These are phyloP conservation scores for Suhomyces prunicola DNA, from an alignment of 805 yeast genomes.

Conservation along the genomic window DNA sequence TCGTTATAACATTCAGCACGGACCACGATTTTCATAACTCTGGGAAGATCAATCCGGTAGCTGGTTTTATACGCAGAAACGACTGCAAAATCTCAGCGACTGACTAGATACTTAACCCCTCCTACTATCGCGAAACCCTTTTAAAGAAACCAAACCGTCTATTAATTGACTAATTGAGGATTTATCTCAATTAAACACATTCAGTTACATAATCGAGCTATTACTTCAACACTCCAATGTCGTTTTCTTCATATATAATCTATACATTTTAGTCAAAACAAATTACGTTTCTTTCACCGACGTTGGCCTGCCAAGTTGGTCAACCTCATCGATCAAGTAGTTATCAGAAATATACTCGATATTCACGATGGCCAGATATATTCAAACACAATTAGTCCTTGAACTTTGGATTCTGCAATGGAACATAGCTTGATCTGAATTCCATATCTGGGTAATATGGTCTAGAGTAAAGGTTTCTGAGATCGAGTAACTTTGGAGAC, in stretches of 20 bases:
- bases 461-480: slow-evolving; percentile 22
- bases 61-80: not conserved
- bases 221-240: no score
- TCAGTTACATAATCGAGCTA: not conserved
- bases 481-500: slow-evolving; percentile 26
- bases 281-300: no score
- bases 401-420: slow-evolving; percentile 44
- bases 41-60: not conserved
- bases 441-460: slow-evolving; percentile 54
- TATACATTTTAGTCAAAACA: no score
- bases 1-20: not conserved
- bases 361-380: not conserved
- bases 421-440: slow-evolving; percentile 53
- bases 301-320: no score
- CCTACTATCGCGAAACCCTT: no score
- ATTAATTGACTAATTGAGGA: no score
- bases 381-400: not conserved
- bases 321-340: not conserved
- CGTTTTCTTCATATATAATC: no score
- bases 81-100: not conserved
- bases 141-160: no score
- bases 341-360: not conserved
- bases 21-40: no score
- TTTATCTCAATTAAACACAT: no score
- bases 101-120: no score